Percentiles rank a stretch among this genome's conserved stretches.
Evolutionary conservation across 345 rosid genomes (phyloP).

Genomic region (Citrus mangshanensis): DNA sequence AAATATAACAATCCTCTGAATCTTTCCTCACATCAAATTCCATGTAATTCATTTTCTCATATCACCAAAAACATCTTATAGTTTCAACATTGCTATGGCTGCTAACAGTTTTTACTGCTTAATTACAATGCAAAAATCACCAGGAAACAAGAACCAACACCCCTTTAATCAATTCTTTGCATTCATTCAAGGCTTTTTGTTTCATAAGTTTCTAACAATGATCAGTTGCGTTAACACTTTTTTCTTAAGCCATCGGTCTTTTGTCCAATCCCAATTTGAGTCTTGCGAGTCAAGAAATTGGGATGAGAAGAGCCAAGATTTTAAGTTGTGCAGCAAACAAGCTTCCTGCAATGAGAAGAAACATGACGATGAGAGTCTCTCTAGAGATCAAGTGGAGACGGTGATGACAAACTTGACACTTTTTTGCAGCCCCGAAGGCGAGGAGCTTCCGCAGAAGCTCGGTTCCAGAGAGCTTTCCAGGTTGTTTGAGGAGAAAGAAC

Average conservation of each 20-base stretch:
- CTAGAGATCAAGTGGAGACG: constrained; percentile 54
- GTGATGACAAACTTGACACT: constrained; percentile 65
- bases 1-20: constrained; percentile 8
- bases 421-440: constrained; percentile 35
- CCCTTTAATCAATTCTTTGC: constrained; percentile 18
- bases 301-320: constrained; percentile 23
- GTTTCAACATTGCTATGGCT: constrained; percentile 4
- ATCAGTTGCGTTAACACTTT: constrained; percentile 19
- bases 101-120: constrained; percentile 8
- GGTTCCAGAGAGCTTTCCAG: constrained; percentile 38
- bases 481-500: constrained; percentile 76
- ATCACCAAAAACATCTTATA: no score
- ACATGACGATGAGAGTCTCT: constrained; percentile 27
- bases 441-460: constrained; percentile 32
- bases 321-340: constrained; percentile 23
- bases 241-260: constrained; percentile 40
- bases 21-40: not conserved
- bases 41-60: not conserved
- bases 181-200: constrained; percentile 28
- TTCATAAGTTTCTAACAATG: constrained; percentile 16
- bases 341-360: not conserved
- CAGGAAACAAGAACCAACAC: constrained; percentile 18
- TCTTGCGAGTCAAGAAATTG: constrained; percentile 10
- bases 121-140: constrained; percentile 31
- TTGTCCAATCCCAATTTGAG: constrained; percentile 23